Evolutionary conservation across 306 rosid genomes (phyloP).

Genomic region (Sicyos edulis): DNA sequence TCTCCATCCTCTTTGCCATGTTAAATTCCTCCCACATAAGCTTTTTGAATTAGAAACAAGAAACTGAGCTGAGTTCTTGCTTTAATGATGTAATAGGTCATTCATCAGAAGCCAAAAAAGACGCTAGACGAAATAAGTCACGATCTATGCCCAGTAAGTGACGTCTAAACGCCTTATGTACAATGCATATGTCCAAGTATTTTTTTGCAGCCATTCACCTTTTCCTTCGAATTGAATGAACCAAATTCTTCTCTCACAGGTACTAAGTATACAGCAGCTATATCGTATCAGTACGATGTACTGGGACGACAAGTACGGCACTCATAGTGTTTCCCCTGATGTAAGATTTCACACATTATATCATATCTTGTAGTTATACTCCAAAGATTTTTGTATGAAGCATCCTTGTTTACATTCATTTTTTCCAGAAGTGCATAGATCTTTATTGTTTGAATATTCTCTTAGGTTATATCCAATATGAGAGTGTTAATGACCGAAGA

Average conservation of each 20-base stretch:
- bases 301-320: conserved; percentile 99
- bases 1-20: conserved; percentile 1
- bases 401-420: conserved; percentile 2
- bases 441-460: not conserved
- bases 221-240: conserved; percentile 15
- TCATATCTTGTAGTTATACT: not conserved
- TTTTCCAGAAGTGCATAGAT: conserved; percentile 11
- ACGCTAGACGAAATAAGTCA: conserved; percentile 85
- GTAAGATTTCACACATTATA: conserved; percentile 40
- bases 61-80: not conserved
- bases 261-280: conserved; percentile 93
- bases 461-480: conserved; percentile 83
- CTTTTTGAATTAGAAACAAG: not conserved
- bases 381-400: not conserved
- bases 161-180: not conserved
- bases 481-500: conserved; percentile 91
- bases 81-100: conserved; percentile 49
- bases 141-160: conserved; percentile 93
- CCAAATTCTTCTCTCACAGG: conserved; percentile 39
- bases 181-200: not conserved
- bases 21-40: not conserved
- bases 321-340: conserved; percentile 92
- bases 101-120: conserved; percentile 97
- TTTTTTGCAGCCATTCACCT: not conserved
- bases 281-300: conserved; percentile 99